Base-by-base conservation (phyloP, 2,329 filamentous ascomycete species). In the Pseudogymnoascus sp. region DNA sequence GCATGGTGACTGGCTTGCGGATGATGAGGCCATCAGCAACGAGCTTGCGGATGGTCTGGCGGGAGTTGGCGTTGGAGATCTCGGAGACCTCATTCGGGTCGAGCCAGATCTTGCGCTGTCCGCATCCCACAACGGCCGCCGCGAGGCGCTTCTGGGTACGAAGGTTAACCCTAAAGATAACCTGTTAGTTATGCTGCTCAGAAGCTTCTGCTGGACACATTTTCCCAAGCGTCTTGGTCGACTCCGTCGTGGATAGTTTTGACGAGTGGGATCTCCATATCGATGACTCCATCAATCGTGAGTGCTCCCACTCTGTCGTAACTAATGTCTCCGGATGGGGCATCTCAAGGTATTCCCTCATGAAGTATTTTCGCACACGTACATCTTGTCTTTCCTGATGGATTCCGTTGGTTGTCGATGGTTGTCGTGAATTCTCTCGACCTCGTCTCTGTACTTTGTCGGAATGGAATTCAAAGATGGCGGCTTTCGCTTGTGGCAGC, bases 41-140 rank as follows among this genome's bases (percentile, higher is more conserved):
- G 81, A 99, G 90, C 87, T 99, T 99, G 85, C 95, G 93, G 87
- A 99, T 89, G 74, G 93, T 97, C 86, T 97, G 93, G 77, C 94
- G 93, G 76, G 93, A 97, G 90, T 99, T 99, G 88, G 94, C 94
- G 82, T 97, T 97, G 85, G 90, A 92, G 84, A 99, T 99, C 84
- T 99, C 94, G 86, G 82, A 94, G 83, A 92, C 87, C 86, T 99
- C 94, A 80, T 95, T 97, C 81, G 94, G 94, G 83, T 99, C 94
- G 79, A 99, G 92, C 94, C 94, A 99, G 84, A 99, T 96, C 90
- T 99, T 99, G 88, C 93, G 90, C 90, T 99, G 88, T 80, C 94
- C 94, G 85, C 91, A 96, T 86, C 92, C 92, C 80, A 96, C 90
- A 80, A 99, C 94, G 82, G 93, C 90, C 78, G 94, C 91, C 80